A percentile compares a stretch with the other conserved stretches of the same genome.
Evolutionary conservation across 2,329 filamentous ascomycete species (phyloP).

Genomic region (Aureobasidium mangrovei): DNA sequence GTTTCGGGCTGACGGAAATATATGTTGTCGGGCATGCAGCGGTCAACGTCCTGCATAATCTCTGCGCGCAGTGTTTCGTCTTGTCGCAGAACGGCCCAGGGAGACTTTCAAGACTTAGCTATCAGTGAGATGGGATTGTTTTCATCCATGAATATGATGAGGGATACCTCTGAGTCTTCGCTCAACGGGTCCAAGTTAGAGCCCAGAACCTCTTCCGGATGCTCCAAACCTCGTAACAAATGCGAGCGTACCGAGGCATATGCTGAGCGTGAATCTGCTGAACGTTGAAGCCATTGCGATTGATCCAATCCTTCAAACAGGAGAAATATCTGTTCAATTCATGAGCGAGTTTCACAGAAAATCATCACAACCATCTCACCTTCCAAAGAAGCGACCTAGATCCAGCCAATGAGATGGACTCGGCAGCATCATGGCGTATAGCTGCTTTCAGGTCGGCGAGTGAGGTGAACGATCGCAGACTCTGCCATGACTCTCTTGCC

Average conservation of each 20-base stretch:
- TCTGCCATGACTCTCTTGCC: conserved; percentile 26
- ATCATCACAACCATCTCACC: conserved; percentile 36
- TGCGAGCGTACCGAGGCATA: conserved; percentile 65
- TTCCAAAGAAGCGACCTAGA: conserved; percentile 77
- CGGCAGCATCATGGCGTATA: conserved; percentile 20
- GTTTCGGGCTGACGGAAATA: conserved; percentile 77
- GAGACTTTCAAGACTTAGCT: conserved; percentile 59
- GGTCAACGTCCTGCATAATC: conserved; percentile 88
- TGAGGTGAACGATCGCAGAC: conserved; percentile 21
- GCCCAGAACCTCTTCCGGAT: conserved; percentile 65
- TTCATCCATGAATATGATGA: conserved; percentile 14
- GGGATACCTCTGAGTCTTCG: conserved; percentile 61
- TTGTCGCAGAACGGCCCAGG: conserved; percentile 77
- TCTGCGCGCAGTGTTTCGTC: conserved; percentile 80
- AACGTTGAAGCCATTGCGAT: conserved; percentile 57
- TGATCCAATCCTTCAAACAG: conserved; percentile 61
- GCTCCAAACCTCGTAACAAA: conserved; percentile 72
- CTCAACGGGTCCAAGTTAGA: conserved; percentile 73
- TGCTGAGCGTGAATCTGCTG: conserved; percentile 61
- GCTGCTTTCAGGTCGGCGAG: conserved; percentile 25
- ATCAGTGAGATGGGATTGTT: conserved; percentile 29
- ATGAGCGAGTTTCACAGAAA: not conserved
- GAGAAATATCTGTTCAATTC: conserved; percentile 57
- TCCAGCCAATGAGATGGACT: conserved; percentile 33
- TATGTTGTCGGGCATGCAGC: conserved; percentile 79